Evolutionary conservation across 192 early-diverging fungal genomes (phyloP).

Genomic region (Podila clonocystis): DNA sequence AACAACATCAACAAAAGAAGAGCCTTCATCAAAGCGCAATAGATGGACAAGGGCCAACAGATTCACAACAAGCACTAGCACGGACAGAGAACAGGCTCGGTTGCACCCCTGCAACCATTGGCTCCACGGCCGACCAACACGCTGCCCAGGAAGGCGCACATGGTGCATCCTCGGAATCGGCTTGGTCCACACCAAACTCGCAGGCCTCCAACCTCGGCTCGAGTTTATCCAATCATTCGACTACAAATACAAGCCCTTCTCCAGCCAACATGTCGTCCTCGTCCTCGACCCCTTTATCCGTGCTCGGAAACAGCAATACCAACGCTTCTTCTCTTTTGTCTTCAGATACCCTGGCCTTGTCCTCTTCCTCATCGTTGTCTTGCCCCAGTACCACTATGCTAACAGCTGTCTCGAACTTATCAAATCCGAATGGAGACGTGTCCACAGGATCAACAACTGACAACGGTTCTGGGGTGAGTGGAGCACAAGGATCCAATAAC

Average conservation of each 20-base stretch:
- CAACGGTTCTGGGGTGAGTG: no score
- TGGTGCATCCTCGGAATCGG: conserved; percentile 10
- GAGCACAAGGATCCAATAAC: background rate
- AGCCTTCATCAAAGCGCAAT: conserved; percentile 2
- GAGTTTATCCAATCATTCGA: conserved; percentile 7
- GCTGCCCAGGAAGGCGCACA: conserved; percentile 16
- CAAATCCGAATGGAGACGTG: conserved; percentile 1
- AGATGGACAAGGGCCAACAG: conserved; percentile 3
- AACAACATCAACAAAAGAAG: background rate
- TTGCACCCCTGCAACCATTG: conserved; percentile 10
- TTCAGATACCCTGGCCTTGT: background rate
- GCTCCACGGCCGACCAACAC: conserved; percentile 17
- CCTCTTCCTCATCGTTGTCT: background rate
- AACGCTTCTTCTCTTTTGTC: background rate
- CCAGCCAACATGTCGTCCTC: background rate
- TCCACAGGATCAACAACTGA: background rate
- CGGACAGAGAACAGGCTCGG: background rate
- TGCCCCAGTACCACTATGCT: background rate
- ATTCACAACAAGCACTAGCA: conserved; percentile 6
- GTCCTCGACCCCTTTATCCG: background rate
- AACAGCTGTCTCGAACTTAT: background rate
- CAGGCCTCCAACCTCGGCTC: background rate
- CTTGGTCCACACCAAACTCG: background rate
- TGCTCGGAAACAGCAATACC: background rate
- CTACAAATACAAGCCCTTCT: conserved; percentile 13